Percentiles rank a stretch among this genome's conserved stretches.
Evolutionary conservation across 2,329 filamentous ascomycete genomes (phyloP).

Genomic region (Leptographium flavum): DNA sequence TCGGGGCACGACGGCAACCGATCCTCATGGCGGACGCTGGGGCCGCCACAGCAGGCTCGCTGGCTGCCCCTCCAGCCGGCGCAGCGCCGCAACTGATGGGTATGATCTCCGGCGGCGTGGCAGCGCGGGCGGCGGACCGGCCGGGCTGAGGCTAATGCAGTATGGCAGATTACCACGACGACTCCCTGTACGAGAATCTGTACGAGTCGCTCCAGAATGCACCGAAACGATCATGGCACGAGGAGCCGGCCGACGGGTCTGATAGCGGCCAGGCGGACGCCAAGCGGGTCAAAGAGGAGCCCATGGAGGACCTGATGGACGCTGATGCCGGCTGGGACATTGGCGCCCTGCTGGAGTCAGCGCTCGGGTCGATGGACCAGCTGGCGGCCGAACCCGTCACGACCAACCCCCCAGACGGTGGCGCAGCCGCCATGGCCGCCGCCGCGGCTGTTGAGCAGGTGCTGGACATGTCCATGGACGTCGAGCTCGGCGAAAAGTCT

Average conservation of each 20-base stretch:
- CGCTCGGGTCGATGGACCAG: slow-evolving; percentile 12
- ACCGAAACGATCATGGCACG: slow-evolving; percentile 14
- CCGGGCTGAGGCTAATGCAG: too few species aligned
- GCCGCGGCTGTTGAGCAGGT: neutral
- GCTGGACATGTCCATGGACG: neutral
- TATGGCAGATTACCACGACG: too few species aligned
- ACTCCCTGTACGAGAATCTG: slow-evolving; percentile 2
- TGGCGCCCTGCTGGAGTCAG: slow-evolving; percentile 17
- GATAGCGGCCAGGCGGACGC: neutral
- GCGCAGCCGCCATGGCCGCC: neutral
- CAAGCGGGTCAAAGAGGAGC: slow-evolving; percentile 15
- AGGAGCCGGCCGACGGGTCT: slow-evolving; percentile 4
- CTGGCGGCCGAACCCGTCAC: neutral
- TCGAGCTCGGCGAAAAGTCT: neutral
- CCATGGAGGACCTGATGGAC: neutral
- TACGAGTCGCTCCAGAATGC: slow-evolving; percentile 7
- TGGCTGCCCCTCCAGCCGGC: slow-evolving; percentile 1
- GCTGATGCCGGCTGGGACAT: slow-evolving; percentile 12
- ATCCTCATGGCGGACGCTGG: neutral
- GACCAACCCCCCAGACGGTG: too few species aligned
- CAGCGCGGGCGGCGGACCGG: neutral
- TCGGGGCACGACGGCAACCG: neutral
- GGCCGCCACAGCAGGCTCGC: neutral
- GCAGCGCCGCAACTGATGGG: neutral
- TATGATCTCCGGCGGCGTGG: neutral